Evolutionary conservation across 2,329 filamentous ascomycete genomes (phyloP).

Genomic region (Pseudocercospora pini-densiflorae): DNA sequence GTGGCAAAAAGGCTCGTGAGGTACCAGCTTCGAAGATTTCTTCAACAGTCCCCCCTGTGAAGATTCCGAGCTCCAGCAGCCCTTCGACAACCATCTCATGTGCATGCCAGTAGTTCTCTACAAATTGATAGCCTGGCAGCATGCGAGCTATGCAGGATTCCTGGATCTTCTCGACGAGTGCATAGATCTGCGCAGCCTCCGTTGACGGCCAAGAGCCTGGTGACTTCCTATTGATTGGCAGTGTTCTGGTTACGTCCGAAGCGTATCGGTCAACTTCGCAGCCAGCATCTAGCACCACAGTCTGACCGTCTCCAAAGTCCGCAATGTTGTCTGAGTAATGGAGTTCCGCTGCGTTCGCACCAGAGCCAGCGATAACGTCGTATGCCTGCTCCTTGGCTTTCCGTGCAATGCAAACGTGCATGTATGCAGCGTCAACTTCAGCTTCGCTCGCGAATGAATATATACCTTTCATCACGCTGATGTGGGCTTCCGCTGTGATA

Average conservation of each 20-base stretch:
- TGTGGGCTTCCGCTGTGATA: constrained; percentile 78
- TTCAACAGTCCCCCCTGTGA: constrained; percentile 61
- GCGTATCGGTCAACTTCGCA: constrained; percentile 86
- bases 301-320: constrained; percentile 68
- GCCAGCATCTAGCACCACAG: constrained; percentile 85
- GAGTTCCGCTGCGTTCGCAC: constrained; percentile 79
- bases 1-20: constrained; percentile 53
- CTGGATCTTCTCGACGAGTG: constrained; percentile 84
- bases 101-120: constrained; percentile 76
- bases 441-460: constrained; percentile 73
- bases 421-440: constrained; percentile 80
- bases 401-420: constrained; percentile 70
- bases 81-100: constrained; percentile 83
- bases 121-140: constrained; percentile 76
- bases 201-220: constrained; percentile 66
- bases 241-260: constrained; percentile 85
- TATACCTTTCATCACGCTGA: constrained; percentile 69
- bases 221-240: constrained; percentile 65
- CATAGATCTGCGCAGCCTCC: constrained; percentile 75
- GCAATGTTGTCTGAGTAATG: constrained; percentile 86
- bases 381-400: constrained; percentile 83
- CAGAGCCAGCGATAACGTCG: constrained; percentile 83
- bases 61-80: constrained; percentile 73
- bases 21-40: constrained; percentile 50
- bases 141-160: constrained; percentile 73